Base-by-base conservation (phyloP, 208 protist species). In the Leishmania lainsoni region DNA sequence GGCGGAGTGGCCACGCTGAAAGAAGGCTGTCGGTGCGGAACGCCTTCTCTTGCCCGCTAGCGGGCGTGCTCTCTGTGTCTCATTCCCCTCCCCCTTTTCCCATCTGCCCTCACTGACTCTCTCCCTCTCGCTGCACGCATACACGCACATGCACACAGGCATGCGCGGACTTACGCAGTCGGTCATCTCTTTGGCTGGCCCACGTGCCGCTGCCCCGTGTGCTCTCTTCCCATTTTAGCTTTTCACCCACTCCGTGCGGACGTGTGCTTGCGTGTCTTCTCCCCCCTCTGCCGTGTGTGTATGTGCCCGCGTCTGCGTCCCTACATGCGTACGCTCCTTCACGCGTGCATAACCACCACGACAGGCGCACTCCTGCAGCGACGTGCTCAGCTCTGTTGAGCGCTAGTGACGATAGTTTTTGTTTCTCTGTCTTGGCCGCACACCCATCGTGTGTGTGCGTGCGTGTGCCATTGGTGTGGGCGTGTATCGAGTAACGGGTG, bases 101-200 rank as follows among this genome's bases (percentile, higher is more conserved):
- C 65, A 10, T 61, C 58, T 49, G 49, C 32, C 39, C n/a, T 61
- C 35, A 73, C 22, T 42, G 16, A 63, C 48, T 77, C 72, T 79
- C 14, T 56, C 61, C 49, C 71, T n/a, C 8, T 39, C 32, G 17
- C 32, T 22, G 14, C 73, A 65, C 29, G 35, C 73, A 39, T 39
- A 77, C 73, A 77, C 52, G 17, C 20, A 26, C 52, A 65, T 17
- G 35, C 29, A 63, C 73, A 49, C 49, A 70, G 65, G 65, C 35
- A 70, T 70, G 32, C 65, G 8, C 35, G 35, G 65, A 35, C n/a
- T 45, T 17, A 26, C 65, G 32, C 65, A 70, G 65, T 20, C 45
- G 65, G 29, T 26, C 16, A 48, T 20, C 8, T n/a, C 32, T 12
- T 70, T 8, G 12, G 17, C 9, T 70, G 16, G n/a, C 65, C 65